These are phyloP conservation scores for Drosera capensis DNA, from an alignment of 148 eudicot genomes.

Conservation along the genomic window DNA sequence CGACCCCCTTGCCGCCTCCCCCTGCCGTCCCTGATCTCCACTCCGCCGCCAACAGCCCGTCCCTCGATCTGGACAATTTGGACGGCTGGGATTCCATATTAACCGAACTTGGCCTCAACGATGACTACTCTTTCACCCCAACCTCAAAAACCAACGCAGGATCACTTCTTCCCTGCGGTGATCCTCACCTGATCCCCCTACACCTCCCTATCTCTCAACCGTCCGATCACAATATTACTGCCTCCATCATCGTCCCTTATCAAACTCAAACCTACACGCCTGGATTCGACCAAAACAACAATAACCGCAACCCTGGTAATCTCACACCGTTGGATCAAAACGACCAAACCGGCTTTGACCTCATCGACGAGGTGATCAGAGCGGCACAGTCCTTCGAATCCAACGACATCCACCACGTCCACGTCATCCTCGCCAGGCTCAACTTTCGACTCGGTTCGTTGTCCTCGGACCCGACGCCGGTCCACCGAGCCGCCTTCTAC, in stretches of 20 bases:
- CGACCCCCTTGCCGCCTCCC: conserved; percentile 1
- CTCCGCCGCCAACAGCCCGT: conserved; percentile 9
- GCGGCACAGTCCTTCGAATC: conserved; percentile 73
- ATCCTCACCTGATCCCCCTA: conserved; percentile 11
- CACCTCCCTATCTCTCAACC: conserved; percentile 25
- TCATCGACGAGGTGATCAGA: conserved; percentile 62
- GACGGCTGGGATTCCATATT: conserved; percentile 85
- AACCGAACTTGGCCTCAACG: conserved; percentile 68
- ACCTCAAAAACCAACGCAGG: conserved; percentile 22
- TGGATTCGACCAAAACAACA: conserved; percentile 10
- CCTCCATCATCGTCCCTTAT: conserved; percentile 26
- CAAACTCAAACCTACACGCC: too few relatives aligned
- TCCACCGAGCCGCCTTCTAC: conserved; percentile 75
- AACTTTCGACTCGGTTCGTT: conserved; percentile 50
- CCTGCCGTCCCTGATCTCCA: conserved; percentile 4
- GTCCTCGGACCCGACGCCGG: conserved; percentile 65
- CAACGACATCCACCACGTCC: conserved; percentile 42
- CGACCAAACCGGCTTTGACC: conserved; percentile 28
- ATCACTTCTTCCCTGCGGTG: conserved; percentile 11
- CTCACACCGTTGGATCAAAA: conserved; percentile 8
- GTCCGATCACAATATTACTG: conserved; percentile 16
- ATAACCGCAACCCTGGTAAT: conserved; percentile 10
- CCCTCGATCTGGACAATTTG: conserved; percentile 37
- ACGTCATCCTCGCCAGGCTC: conserved; percentile 65
- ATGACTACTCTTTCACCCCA: conserved; percentile 44